phyloP scores from a whole-genome alignment of 2,329 filamentous ascomycete genomes.

The Cytospora chrysosperma region DNA sequence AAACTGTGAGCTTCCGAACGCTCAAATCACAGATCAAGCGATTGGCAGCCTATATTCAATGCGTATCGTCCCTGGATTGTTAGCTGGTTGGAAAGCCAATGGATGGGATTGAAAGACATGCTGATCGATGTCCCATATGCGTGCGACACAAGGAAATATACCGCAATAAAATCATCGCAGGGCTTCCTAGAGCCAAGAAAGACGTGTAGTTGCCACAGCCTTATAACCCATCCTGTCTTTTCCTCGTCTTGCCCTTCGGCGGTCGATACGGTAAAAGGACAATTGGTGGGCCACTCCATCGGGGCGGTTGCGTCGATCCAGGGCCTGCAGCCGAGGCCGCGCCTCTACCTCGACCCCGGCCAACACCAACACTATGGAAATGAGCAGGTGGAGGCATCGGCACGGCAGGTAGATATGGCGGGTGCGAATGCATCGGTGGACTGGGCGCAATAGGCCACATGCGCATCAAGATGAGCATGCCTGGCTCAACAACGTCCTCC shows the following conservation, averaged over 20 bases:
- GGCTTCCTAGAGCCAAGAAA: background rate
- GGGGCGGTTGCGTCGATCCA: background rate
- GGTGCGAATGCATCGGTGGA: background rate
- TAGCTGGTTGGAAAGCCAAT: no score
- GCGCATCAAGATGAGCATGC: slow-evolving; percentile 24
- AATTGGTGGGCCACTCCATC: background rate
- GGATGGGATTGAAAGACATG: no score
- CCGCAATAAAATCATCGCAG: background rate
- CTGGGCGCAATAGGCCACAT: slow-evolving; percentile 16
- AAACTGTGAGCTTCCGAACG: no score
- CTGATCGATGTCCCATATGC: no score
- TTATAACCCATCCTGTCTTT: slow-evolving; percentile 10
- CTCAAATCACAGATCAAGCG: no score
- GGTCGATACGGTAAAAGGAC: background rate
- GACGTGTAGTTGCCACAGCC: no score
- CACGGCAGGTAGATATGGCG: background rate
- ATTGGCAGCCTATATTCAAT: no score
- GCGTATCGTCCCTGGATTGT: no score
- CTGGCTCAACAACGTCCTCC: slow-evolving; percentile 24
- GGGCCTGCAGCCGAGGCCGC: background rate
- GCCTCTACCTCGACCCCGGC: background rate
- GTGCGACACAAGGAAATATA: background rate
- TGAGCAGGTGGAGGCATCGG: background rate
- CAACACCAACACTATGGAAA: background rate
- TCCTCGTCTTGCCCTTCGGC: slow-evolving; percentile 21